Evolutionary conservation across 2,329 filamentous ascomycete species (phyloP).

Genomic region (Trichoderma hamatum): DNA sequence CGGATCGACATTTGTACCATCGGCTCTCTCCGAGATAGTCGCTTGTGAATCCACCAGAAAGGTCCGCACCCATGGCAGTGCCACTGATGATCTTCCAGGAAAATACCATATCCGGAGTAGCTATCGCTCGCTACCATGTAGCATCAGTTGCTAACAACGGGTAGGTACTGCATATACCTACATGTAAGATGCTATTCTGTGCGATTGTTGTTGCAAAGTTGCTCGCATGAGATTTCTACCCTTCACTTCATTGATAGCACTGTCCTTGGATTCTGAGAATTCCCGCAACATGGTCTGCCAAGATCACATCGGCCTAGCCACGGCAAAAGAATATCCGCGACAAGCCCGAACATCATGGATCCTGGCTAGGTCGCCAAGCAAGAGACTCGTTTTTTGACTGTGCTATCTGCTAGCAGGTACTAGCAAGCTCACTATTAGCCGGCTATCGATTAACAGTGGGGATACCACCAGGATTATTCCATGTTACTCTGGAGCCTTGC

Average conservation of each 20-base stretch:
- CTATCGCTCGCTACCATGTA: neutral
- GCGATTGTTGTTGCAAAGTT: neutral
- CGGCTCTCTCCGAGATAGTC: slow-evolving; percentile 19
- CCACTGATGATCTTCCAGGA: neutral
- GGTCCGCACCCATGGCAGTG: neutral
- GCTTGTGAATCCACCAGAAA: neutral
- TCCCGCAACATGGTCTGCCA: neutral
- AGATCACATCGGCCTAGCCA: neutral
- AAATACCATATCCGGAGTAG: neutral
- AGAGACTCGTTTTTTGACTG: slow-evolving; percentile 5
- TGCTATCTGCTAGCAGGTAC: neutral
- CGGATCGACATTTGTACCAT: slow-evolving; percentile 17
- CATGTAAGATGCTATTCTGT: neutral
- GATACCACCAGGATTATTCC: neutral
- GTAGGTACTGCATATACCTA: neutral
- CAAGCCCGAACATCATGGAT: neutral
- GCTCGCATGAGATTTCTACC: neutral
- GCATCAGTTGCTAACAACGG: neutral
- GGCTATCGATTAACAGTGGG: slow-evolving; percentile 22
- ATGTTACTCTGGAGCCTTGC: neutral
- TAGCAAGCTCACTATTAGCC: neutral
- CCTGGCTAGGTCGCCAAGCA: neutral
- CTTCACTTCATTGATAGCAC: neutral
- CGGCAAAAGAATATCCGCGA: neutral
- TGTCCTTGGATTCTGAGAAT: neutral